Evolutionary conservation across 2,329 filamentous ascomycete genomes (phyloP).

Genomic region (Sclerotinia trifoliorum): DNA sequence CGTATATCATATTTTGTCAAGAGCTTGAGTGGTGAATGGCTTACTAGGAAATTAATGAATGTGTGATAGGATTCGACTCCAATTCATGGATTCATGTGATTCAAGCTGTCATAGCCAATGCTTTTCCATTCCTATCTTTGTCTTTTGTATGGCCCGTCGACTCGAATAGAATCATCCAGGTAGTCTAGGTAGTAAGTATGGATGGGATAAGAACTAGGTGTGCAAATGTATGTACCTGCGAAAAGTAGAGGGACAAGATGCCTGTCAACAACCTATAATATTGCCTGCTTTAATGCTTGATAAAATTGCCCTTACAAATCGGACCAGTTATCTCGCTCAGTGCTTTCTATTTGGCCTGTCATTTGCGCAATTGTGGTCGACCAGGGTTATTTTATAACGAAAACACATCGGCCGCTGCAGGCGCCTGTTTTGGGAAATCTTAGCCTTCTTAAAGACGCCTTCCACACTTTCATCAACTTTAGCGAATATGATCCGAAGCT

Average conservation of each 20-base stretch:
- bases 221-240: background rate
- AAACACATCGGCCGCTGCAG: conserved; percentile 23
- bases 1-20: background rate
- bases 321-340: conserved; percentile 9
- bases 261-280: conserved; percentile 7
- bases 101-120: background rate
- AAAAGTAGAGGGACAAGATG: conserved; percentile 15
- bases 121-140: background rate
- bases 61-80: background rate
- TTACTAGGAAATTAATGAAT: background rate
- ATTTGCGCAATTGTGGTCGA: conserved; percentile 22
- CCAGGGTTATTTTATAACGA: conserved; percentile 15
- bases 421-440: conserved; percentile 22
- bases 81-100: background rate
- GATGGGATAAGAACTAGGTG: background rate
- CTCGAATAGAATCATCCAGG: conserved; percentile 13
- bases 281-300: conserved; percentile 9
- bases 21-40: background rate
- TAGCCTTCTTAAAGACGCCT: conserved; percentile 14
- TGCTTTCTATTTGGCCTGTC: conserved; percentile 13
- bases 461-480: conserved; percentile 18
- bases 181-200: background rate
- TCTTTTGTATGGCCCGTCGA: conserved; percentile 10
- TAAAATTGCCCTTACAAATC: conserved; percentile 5
- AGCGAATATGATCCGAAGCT: conserved; percentile 19